Base-by-base conservation (phyloP, 768 basidiomycete genomes). In the Porphyrellus cyaneotinctus region DNA sequence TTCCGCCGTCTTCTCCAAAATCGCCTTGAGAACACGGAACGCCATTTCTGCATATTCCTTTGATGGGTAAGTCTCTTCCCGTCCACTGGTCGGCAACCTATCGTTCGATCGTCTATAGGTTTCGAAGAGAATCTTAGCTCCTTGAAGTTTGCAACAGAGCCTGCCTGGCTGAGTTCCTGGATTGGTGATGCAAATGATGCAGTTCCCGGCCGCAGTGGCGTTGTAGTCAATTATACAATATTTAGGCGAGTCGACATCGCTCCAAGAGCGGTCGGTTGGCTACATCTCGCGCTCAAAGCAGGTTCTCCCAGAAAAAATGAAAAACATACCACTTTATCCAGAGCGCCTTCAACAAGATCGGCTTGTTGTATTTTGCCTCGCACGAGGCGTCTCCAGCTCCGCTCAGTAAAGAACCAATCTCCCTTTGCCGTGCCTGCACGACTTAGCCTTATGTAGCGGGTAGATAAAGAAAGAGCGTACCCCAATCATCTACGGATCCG, bases 351-450 rank as follows among this genome's bases (percentile, higher is more conserved):
- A 6, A 39, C 20, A 6, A 38, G 18, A 9, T 13, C 20, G 6
- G 20, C 47, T 24, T 47, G 30, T 53, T 57, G 23, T 51, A 59
- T 6, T 32, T 36, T 57, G 14, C 47, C 47, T 6, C 9, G 17
- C 5, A 22, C 20, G 13, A 57, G 39, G 2, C 56, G 56, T 33
- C 56, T 48, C 56, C 56, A 57, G 17, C 31, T 46, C 7, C 11
- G 24, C 22, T 31, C 37, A 1, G 51, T 57, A 2, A 15, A 32
- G 13, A 33, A 49, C 51, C 42, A 52, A 22, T 57, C 51, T 1
- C 56, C 56, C 1, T 5, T 44, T 11, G 37, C 38, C 9, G 12
- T 22, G 7, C 23, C 56, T 52, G 22, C 30, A n/a, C 38, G 30
- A 38, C n/a, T 2, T 7, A 15, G 2, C 33, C 11, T 26, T 1